Percentiles rank a stretch among this genome's conserved stretches.
These are phyloP conservation scores for Heterobasidion occidentale DNA, from an alignment of 1,284 basidiomycete genomes.

Conservation along the genomic window DNA sequence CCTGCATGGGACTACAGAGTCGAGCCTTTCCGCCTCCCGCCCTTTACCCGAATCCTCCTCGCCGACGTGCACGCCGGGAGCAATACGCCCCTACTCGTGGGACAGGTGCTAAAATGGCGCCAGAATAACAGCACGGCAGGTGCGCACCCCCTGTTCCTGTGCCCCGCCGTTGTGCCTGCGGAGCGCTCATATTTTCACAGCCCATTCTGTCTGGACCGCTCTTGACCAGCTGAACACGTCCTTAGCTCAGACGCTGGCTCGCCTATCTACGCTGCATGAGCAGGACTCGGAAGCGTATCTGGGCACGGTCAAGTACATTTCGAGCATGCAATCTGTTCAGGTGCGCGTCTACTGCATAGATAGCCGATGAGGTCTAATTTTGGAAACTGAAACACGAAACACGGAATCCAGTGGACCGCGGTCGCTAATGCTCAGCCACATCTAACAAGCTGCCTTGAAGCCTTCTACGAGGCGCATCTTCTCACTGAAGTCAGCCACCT, in stretches of 20 bases:
- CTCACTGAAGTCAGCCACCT: slow-evolving; percentile 43
- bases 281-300: slow-evolving; percentile 41
- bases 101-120: slow-evolving; percentile 85
- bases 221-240: slow-evolving; percentile 57
- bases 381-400: not conserved
- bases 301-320: slow-evolving; percentile 50
- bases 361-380: not conserved
- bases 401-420: slow-evolving; percentile 41
- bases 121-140: slow-evolving; percentile 53
- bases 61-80: slow-evolving; percentile 93
- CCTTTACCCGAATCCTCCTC: slow-evolving; percentile 72
- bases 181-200: slow-evolving; percentile 23
- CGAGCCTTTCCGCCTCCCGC: slow-evolving; percentile 72
- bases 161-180: not conserved
- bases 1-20: slow-evolving; percentile 61
- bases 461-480: slow-evolving; percentile 48
- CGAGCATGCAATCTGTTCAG: slow-evolving; percentile 49
- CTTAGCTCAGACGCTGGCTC: slow-evolving; percentile 42
- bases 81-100: slow-evolving; percentile 87
- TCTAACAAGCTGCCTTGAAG: slow-evolving; percentile 36
- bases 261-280: slow-evolving; percentile 40
- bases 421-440: slow-evolving; percentile 39
- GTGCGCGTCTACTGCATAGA: slow-evolving; percentile 24
- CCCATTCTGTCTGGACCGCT: slow-evolving; percentile 62
- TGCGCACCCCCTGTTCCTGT: slow-evolving; percentile 18